Percentiles rank a stretch among this genome's conserved stretches.
These are phyloP conservation scores for Crepidotus sp. DNA, from an alignment of 1,284 basidiomycete genomes.

Conservation along the genomic window DNA sequence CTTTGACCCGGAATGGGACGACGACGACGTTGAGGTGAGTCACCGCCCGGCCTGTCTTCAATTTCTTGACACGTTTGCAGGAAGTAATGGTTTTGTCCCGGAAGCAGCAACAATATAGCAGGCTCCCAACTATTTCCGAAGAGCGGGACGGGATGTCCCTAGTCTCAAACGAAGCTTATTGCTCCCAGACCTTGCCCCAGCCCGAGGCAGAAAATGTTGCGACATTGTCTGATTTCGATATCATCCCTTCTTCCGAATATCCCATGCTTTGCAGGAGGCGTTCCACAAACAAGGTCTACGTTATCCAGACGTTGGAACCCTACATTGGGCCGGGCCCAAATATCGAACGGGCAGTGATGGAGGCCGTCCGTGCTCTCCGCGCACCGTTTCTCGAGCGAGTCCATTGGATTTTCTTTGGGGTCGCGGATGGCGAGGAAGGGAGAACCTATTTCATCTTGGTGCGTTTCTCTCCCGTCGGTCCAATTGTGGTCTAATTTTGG, in stretches of 20 bases:
- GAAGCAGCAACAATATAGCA: constrained; percentile 10
- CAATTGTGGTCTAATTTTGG: background rate
- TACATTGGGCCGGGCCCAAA: background rate
- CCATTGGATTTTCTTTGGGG: constrained; percentile 11
- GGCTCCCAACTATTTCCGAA: constrained; percentile 16
- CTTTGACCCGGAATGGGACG: constrained; percentile 17
- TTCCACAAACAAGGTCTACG: constrained; percentile 12
- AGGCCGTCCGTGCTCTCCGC: constrained; percentile 8
- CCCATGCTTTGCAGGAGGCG: constrained; percentile 17
- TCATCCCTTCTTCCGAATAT: constrained; percentile 12
- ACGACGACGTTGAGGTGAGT: constrained; percentile 14
- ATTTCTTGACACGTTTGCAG: constrained; percentile 1
- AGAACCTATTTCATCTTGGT: constrained; percentile 13
- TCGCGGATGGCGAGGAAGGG: constrained; percentile 8
- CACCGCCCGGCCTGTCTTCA: background rate
- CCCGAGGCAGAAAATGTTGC: background rate
- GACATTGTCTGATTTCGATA: constrained; percentile 16
- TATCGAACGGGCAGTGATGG: constrained; percentile 10
- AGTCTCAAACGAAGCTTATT: constrained; percentile 4
- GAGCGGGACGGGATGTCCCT: constrained; percentile 10
- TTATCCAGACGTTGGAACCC: constrained; percentile 11
- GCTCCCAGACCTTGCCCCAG: constrained; percentile 2
- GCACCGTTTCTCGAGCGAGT: constrained; percentile 13
- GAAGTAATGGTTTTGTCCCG: constrained; percentile 18
- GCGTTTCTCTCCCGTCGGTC: background rate